These are phyloP conservation scores for Aureobasidium mangrovei DNA, from an alignment of 2,329 filamentous ascomycete species.

Conservation along the genomic window DNA sequence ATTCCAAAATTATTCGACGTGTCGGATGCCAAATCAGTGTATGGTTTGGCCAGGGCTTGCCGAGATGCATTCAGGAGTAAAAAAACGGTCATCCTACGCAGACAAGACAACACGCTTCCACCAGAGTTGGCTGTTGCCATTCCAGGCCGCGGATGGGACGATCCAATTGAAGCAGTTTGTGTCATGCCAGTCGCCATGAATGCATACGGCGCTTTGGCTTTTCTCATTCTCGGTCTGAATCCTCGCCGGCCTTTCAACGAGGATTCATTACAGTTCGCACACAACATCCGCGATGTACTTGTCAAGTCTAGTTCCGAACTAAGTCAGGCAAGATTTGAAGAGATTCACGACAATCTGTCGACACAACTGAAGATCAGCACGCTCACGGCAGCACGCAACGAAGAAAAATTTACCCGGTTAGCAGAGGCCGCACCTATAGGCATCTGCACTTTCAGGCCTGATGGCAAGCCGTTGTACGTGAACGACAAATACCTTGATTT, in stretches of 20 bases:
- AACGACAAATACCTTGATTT: slow-evolving; percentile 35
- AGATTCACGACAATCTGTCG: slow-evolving; percentile 30
- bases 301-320: slow-evolving; percentile 33
- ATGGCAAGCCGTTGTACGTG: slow-evolving; percentile 31
- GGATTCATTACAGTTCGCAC: slow-evolving; percentile 31
- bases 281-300: slow-evolving; percentile 30
- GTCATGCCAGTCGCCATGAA: slow-evolving; percentile 21
- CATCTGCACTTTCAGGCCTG: slow-evolving; percentile 31
- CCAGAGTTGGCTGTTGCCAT: slow-evolving; percentile 6
- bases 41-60: slow-evolving; percentile 16
- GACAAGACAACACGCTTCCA: slow-evolving; percentile 10
- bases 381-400: slow-evolving; percentile 26
- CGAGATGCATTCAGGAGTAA: slow-evolving; percentile 1
- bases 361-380: slow-evolving; percentile 27
- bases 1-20: slow-evolving; percentile 22
- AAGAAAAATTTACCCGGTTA: slow-evolving; percentile 33
- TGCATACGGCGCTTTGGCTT: slow-evolving; percentile 29
- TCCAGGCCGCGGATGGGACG: slow-evolving; percentile 11
- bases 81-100: slow-evolving; percentile 7
- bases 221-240: slow-evolving; percentile 33
- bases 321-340: slow-evolving; percentile 28
- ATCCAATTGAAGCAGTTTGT: slow-evolving; percentile 9
- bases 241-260: slow-evolving; percentile 31
- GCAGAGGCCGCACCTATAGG: slow-evolving; percentile 32
- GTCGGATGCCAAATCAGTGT: background rate